Base-by-base conservation (phyloP, 345 rosid species). In the Triadica sebifera region DNA sequence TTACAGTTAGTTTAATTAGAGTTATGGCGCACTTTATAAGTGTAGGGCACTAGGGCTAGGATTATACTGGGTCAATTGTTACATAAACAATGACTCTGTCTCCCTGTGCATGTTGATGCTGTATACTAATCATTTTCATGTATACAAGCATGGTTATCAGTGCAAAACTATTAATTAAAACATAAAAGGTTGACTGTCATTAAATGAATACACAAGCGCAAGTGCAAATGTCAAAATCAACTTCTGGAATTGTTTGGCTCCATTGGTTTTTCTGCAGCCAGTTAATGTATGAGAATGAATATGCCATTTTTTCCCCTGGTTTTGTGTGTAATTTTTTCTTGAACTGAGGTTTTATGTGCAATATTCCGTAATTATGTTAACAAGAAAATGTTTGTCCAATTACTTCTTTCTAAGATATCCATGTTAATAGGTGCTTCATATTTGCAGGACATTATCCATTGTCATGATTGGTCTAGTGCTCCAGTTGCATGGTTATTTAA, bases 391-490 rank as follows among this genome's bases (percentile, higher is more conserved):
- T 65, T 11, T 2, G 52, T 43, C 34, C 38, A 5, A 39, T 12
- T 55, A 9, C 20, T 55, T 9, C 63, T 37, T 69, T 53, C 70
- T 55, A 53, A 20, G 50, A 55, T 29, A 56, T 68, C 61, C 12
- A 6, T 52, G 20, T 8, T 71, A 34, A 58, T 43, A 37, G 70
- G 11, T 51, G 61, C 66, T 75, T 76, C 77, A 59, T 58, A 39
- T 38, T 78, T 74, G 75, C 89, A 92, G 98, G 98, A 94, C 82
- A 92, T 94, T 77, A 88, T 94, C 80, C 98, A 94, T 75, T 94
- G 95, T 77, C 98, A 94, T 34, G 98, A 92, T 85, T 94, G 98
- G 97, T 92, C 98, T 17, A 90, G 90, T 78, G 97, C 97, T 73
- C 95, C 97, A 19, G 93, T 90, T 74, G 77, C 95, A 56, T 89